Evolutionary conservation across 305 asterid species (phyloP), one percentile per base, ranked within the genome.

Genomic region (Fraxinus latifolia): DNA sequence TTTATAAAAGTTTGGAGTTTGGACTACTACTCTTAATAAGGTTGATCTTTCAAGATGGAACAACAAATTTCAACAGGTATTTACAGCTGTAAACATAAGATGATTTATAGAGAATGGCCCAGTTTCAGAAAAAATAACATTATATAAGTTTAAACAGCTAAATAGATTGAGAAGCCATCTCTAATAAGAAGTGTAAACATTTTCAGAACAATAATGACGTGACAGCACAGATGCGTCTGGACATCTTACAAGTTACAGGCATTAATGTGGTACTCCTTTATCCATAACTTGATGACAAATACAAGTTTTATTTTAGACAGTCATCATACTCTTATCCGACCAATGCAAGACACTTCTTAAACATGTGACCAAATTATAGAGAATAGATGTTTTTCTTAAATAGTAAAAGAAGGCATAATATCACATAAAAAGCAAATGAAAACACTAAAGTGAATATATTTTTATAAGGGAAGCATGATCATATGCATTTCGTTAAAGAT

Each of bases 111-210:
- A 74, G 14, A 33, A 39, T 17, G 76, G 80, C 78, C 23, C 9
- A 7, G 73, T 21, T 75, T 55, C 34, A 77, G 53, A 58, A 79
- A 31, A 32, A 15, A 39, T n/a, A 53, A 77, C 25, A 12, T 12
- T 12, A 44, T 7, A 53, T 15, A 19, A 77, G 44, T 47, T 76
- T 53, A 76, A 83, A 47, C 39, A 68, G 65, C 72, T 78, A 77
- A 71, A 79, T 70, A 68, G 74, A 58, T 75, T 19, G 34, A 15
- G 53, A 58, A 68, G 47, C 32, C 47, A 70, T 82, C 31, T 31
- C 5, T 15, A 31, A 73, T 44, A 71, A 78, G 14, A 83, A 70
- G 79, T 75, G 73, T 58, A 73, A 37, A 77, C 42, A 70, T 78
- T 37, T 42, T 68, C n/a, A 76, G 44, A 79, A 68, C 25, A 31